phyloP scores from a whole-genome alignment of 805 yeast genomes.

The Ogataea trehalophila region DNA sequence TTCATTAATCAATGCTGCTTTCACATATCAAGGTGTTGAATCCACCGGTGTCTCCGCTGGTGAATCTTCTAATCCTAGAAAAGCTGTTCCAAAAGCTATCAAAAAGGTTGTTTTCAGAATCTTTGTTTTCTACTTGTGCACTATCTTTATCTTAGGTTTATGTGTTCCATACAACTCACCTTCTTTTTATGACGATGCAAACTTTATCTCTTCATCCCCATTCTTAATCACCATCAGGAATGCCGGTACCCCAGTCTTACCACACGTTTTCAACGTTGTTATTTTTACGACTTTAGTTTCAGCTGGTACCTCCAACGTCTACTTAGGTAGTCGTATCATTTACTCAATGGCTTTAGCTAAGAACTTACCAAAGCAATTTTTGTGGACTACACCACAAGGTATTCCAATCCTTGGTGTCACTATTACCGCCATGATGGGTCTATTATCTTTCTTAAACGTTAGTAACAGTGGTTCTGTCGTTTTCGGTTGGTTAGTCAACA shows the following conservation, averaged over 20 bases:
- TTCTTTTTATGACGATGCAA: slow-evolving; percentile 32
- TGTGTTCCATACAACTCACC: slow-evolving; percentile 67
- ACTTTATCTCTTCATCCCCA: slow-evolving; percentile 57
- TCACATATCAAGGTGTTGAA: slow-evolving; percentile 78
- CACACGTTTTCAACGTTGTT: slow-evolving; percentile 71
- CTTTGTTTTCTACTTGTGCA: slow-evolving; percentile 56
- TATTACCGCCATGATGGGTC: slow-evolving; percentile 56
- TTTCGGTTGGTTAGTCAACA: slow-evolving; percentile 68
- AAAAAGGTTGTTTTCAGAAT: slow-evolving; percentile 65
- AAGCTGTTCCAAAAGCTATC: slow-evolving; percentile 67
- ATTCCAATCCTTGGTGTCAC: slow-evolving; percentile 57
- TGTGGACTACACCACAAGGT: slow-evolving; percentile 47
- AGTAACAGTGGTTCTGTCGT: slow-evolving; percentile 51
- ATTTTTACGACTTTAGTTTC: slow-evolving; percentile 63
- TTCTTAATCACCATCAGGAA: slow-evolving; percentile 66
- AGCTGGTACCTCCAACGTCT: slow-evolving; percentile 72
- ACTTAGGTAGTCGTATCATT: slow-evolving; percentile 64
- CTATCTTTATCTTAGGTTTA: slow-evolving; percentile 64
- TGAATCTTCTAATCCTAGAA: slow-evolving; percentile 65
- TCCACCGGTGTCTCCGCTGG: slow-evolving; percentile 72
- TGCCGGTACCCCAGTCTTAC: slow-evolving; percentile 61
- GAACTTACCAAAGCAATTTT: slow-evolving; percentile 52
- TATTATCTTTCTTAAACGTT: slow-evolving; percentile 57
- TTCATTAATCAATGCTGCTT: slow-evolving; percentile 68
- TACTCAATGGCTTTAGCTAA: slow-evolving; percentile 57